These are phyloP conservation scores for Avena atlantica DNA, from an alignment of 176 grass and related monocot genomes.

Conservation along the genomic window DNA sequence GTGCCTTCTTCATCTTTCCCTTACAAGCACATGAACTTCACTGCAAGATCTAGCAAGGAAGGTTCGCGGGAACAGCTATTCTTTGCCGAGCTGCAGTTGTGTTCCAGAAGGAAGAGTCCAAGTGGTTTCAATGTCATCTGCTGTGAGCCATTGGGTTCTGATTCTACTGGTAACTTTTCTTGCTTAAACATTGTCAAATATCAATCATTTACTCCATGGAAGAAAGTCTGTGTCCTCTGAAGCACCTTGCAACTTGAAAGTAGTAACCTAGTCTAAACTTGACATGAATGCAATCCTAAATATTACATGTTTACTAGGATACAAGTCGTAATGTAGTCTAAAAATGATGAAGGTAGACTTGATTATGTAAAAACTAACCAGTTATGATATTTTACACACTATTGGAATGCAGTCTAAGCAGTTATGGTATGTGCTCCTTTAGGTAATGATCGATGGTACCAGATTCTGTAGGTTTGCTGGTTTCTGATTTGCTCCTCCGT, in stretches of 20 bases:
- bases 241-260: not conserved
- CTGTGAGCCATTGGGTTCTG: conserved; percentile 33
- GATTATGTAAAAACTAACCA: not conserved
- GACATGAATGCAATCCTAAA: conserved; percentile 21
- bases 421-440: not conserved
- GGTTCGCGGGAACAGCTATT: conserved; percentile 30
- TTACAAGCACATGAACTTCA: conserved; percentile 35
- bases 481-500: not conserved
- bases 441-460: not conserved
- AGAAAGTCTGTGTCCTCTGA: not conserved
- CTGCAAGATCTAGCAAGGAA: conserved; percentile 23
- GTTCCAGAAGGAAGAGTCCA: not conserved
- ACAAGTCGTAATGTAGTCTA: not conserved
- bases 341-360: not conserved
- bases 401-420: not conserved
- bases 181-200: not conserved
- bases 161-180: conserved; percentile 6
- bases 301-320: not conserved
- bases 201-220: not conserved
- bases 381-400: not conserved
- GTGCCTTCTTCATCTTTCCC: not conserved
- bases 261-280: not conserved
- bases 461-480: no score
- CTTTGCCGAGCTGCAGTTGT: conserved; percentile 29
- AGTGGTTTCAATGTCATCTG: not conserved